Evolutionary conservation across 768 basidiomycete species (phyloP), one percentile per base, ranked within the genome.

Genomic region (Pulveroboletus sp.): DNA sequence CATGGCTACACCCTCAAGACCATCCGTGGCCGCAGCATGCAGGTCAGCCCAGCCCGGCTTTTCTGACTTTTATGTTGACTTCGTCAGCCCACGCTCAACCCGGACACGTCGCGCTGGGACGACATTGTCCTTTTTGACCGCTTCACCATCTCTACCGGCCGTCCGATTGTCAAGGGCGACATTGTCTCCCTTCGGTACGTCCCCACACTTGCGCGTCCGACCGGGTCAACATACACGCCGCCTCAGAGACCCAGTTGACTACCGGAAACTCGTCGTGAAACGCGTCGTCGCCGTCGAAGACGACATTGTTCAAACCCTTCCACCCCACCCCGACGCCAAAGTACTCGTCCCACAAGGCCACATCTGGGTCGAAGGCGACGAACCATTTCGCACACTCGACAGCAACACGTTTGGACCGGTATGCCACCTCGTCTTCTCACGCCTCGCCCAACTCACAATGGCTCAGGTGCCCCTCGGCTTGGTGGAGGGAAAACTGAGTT

Each of bases 341-440:
- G 77, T 83, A 8, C 60, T 50, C 23, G 66, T 90, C 31, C 86
- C 87, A 4, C 50, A 68, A 56, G 84, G 84, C 1, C 81, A 87
- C 50, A 72, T 81, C 34, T 90, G 87, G 87, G 75, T 89, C 43
- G 87, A 90, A 77, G 87, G 64, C 27, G 61, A 55, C 27, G 59
- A 61, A 23, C 36, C 58, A 5, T 67, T 50, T 23, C 74, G 79
- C 47, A 85, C 80, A 9, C 74, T 82, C 45, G 87, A 88, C 58
- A 88, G 85, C 69, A 88, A 87, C 62, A 64, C 70, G 1, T 86
- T 85, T 63, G 87, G 87, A 7, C 82, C 87, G 9, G 85, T 87
- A 61, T 51, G 75, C 24, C 29, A 1, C 1, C 13, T 27, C 7
- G 23, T 27, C 14, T 16, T 11, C 8, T 1, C 6, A 6, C 10